A percentile compares a stretch with the other conserved stretches of the same genome.
These are phyloP conservation scores for Fraxinus pennsylvanica DNA, from an alignment of 257 asterid species.

Conservation along the genomic window DNA sequence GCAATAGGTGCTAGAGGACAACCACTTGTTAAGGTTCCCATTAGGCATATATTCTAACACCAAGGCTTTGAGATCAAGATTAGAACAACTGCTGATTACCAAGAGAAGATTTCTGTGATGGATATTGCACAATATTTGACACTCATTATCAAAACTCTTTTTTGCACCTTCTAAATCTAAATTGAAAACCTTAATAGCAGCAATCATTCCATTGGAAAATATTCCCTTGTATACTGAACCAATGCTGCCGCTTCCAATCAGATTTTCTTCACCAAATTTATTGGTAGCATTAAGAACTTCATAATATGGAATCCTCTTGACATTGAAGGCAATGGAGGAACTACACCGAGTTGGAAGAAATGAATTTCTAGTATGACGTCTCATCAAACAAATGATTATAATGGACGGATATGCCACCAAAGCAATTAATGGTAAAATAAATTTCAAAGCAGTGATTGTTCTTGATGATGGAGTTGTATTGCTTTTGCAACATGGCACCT, in stretches of 20 bases:
- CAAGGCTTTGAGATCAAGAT: neutral
- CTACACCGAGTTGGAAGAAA: neutral
- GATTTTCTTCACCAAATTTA: neutral
- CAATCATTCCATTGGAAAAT: neutral
- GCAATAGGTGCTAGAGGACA: neutral
- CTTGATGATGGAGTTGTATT: neutral
- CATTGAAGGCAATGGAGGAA: neutral
- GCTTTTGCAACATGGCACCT: neutral
- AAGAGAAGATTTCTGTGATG: neutral
- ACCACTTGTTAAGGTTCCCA: neutral
- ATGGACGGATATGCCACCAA: no score
- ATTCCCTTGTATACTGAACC: slow-evolving; percentile 5
- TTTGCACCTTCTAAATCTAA: neutral
- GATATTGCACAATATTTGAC: neutral
- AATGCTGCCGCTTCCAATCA: neutral
- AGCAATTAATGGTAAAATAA: neutral
- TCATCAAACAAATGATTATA: neutral
- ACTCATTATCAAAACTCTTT: neutral
- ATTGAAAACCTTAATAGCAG: slow-evolving; percentile 8
- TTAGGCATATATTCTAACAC: slow-evolving; percentile 8
- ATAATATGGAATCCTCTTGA: neutral
- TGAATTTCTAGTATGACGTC: neutral
- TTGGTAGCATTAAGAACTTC: neutral
- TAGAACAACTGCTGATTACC: neutral
- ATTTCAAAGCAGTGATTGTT: neutral